Percentiles rank a stretch among this genome's conserved stretches.
phyloP scores from a whole-genome alignment of 306 rosid genomes.

The Mimosa pudica region DNA sequence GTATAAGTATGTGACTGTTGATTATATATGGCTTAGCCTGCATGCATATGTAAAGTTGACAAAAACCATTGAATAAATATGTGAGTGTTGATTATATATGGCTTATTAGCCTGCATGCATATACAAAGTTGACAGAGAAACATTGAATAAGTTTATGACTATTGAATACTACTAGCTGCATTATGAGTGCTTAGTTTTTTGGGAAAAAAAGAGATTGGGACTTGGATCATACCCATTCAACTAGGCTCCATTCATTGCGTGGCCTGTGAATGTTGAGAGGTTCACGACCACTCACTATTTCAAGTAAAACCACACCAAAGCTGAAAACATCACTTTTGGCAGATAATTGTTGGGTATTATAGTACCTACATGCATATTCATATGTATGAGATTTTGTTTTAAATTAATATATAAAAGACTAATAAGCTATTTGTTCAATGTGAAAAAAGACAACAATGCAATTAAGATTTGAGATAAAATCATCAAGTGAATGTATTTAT shows the following conservation, averaged over 20 bases:
- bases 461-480: background rate
- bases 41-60: slow-evolving; percentile 15
- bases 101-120: too few relatives aligned
- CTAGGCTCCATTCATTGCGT: slow-evolving; percentile 82
- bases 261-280: slow-evolving; percentile 83
- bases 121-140: too few relatives aligned
- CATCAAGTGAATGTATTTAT: slow-evolving; percentile 45
- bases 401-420: background rate
- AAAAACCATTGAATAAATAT: background rate
- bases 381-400: background rate
- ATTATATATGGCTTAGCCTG: slow-evolving; percentile 68
- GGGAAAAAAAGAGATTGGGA: background rate
- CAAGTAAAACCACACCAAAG: background rate
- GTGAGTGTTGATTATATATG: too few relatives aligned
- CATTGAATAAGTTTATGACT: background rate
- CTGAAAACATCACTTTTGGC: slow-evolving; percentile 7
- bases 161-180: background rate
- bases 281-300: slow-evolving; percentile 74
- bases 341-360: background rate
- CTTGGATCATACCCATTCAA: slow-evolving; percentile 74
- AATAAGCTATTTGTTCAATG: background rate
- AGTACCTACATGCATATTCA: slow-evolving; percentile 3
- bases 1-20: background rate
- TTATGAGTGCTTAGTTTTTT: background rate
- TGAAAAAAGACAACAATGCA: background rate